Conservation (phyloP, 108 stramenopile species). For the Aureococcus anophagefferens region DNA sequence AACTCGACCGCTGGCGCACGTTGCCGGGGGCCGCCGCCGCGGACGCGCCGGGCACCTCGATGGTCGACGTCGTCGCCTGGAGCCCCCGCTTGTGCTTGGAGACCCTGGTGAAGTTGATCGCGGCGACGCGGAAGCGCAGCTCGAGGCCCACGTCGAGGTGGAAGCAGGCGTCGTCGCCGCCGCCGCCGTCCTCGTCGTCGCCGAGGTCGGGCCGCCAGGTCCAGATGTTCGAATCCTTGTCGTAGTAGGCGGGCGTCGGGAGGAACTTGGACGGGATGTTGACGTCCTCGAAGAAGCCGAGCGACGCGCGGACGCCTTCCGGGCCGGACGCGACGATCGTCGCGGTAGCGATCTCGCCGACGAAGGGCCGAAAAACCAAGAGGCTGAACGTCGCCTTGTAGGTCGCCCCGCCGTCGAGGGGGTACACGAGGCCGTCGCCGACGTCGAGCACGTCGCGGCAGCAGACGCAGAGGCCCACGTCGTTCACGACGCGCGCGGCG, state of each 20-base stretch:
- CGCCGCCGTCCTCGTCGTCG: slow-evolving; percentile 53
- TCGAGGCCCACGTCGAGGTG: background rate
- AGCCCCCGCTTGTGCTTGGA: background rate
- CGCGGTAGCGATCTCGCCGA: slow-evolving; percentile 72
- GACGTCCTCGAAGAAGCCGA: slow-evolving; percentile 78
- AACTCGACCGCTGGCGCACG: background rate
- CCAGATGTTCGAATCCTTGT: slow-evolving; percentile 52
- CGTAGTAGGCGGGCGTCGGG: slow-evolving; percentile 58
- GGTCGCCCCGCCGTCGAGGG: slow-evolving; percentile 73
- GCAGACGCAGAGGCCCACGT: background rate
- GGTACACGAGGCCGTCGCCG: slow-evolving; percentile 55
- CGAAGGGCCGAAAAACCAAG: slow-evolving; percentile 75
- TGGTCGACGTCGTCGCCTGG: background rate
- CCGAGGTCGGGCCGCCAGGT: slow-evolving; percentile 61
- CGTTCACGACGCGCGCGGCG: background rate
- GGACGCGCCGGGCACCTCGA: too few species aligned
- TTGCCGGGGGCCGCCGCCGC: too few species aligned
- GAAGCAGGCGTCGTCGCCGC: slow-evolving; percentile 8
- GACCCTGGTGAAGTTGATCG: background rate
- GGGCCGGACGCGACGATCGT: slow-evolving; percentile 48
- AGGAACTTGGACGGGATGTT: slow-evolving; percentile 75
- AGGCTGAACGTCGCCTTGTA: slow-evolving; percentile 62
- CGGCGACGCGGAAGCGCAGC: background rate
- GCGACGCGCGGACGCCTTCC: slow-evolving; percentile 61
- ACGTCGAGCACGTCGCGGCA: background rate